Conservation (phyloP, 2,329 filamentous ascomycete genomes). For the Talaromyces rugulosus region DNA sequence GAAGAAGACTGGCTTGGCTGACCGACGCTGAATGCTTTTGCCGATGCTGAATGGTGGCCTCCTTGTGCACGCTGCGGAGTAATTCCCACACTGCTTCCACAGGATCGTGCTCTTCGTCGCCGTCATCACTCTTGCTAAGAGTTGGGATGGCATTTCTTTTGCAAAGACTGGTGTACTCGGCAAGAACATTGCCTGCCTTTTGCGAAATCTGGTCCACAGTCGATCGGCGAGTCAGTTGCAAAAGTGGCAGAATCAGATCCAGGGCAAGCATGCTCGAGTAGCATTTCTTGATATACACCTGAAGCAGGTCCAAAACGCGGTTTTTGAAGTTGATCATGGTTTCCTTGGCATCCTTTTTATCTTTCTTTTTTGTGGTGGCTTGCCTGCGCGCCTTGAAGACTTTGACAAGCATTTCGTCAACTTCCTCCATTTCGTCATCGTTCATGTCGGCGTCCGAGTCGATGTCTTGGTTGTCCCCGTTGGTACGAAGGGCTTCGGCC, state of each 20-base stretch:
- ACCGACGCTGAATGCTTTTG: conserved; percentile 70
- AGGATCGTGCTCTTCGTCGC: background rate
- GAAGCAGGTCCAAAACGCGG: conserved; percentile 80
- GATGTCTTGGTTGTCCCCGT: conserved; percentile 52
- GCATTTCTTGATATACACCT: conserved; percentile 79
- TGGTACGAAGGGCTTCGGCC: conserved; percentile 71
- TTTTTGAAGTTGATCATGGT: conserved; percentile 93
- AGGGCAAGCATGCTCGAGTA: conserved; percentile 64
- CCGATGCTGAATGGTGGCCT: conserved; percentile 53
- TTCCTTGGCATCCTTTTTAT: conserved; percentile 81
- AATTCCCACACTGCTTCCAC: conserved; percentile 50
- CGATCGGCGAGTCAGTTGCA: conserved; percentile 73
- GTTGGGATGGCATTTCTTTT: conserved; percentile 44
- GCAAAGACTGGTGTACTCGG: conserved; percentile 65
- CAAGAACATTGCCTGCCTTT: conserved; percentile 68
- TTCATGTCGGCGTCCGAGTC: conserved; percentile 76
- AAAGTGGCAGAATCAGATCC: conserved; percentile 67
- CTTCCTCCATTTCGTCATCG: conserved; percentile 88
- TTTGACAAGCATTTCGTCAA: conserved; percentile 77
- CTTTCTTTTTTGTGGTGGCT: conserved; percentile 67
- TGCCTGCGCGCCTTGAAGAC: conserved; percentile 78
- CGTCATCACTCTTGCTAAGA: conserved; percentile 20
- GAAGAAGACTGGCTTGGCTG: conserved; percentile 53
- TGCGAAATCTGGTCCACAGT: conserved; percentile 69
- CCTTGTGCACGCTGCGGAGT: conserved; percentile 63